These are phyloP conservation scores for Hericium erinaceus DNA, from an alignment of 768 basidiomycete species.

Conservation along the genomic window DNA sequence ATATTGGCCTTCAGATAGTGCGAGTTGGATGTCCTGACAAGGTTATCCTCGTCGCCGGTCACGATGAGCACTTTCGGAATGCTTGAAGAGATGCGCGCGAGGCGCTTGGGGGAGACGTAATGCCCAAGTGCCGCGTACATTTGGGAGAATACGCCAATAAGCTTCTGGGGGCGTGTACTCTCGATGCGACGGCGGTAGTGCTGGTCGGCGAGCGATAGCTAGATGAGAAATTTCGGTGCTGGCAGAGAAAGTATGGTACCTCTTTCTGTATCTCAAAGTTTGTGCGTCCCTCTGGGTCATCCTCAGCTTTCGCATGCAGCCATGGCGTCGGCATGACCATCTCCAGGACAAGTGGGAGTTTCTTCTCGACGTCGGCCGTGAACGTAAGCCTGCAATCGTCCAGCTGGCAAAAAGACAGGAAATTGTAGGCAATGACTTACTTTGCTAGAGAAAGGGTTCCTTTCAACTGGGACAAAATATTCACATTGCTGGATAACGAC, in stretches of 20 bases:
- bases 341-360: conserved; percentile 39
- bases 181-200: conserved; percentile 33
- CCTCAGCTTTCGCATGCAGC: conserved; percentile 44
- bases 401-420: neutral
- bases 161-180: conserved; percentile 47
- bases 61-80: conserved; percentile 61
- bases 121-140: conserved; percentile 63
- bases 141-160: conserved; percentile 61
- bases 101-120: conserved; percentile 30
- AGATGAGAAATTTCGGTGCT: too few species aligned
- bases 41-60: conserved; percentile 58
- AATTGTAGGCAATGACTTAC: conserved; percentile 12
- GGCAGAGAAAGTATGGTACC: conserved; percentile 24
- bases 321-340: conserved; percentile 57
- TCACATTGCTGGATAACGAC: neutral
- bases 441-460: conserved; percentile 7
- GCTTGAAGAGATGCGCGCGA: conserved; percentile 28
- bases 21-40: conserved; percentile 47
- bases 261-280: conserved; percentile 52
- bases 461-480: conserved; percentile 13
- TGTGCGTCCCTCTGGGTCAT: conserved; percentile 48
- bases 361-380: conserved; percentile 33
- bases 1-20: conserved; percentile 43
- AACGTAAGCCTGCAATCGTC: conserved; percentile 27
- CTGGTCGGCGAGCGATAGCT: conserved; percentile 23